Evolutionary conservation across 2,329 filamentous ascomycete species (phyloP).

Genomic region (Stemphylium vesicarium): DNA sequence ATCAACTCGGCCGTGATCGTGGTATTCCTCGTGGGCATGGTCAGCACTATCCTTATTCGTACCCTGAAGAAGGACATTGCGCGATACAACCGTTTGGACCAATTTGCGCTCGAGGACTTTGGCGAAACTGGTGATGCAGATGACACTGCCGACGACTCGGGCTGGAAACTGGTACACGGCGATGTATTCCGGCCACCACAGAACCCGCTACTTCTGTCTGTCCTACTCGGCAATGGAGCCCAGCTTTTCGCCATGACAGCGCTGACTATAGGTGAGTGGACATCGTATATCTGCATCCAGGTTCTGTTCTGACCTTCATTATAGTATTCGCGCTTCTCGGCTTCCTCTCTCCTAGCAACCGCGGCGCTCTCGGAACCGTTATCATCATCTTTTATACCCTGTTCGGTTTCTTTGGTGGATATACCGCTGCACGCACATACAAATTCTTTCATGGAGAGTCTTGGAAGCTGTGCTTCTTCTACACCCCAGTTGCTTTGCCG

Average conservation of each 20-base stretch:
- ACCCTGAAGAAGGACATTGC: conserved; percentile 95
- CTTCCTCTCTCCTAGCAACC: conserved; percentile 94
- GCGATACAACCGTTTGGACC: conserved; percentile 92
- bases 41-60: conserved; percentile 87
- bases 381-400: conserved; percentile 93
- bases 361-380: conserved; percentile 89
- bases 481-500: conserved; percentile 86
- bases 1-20: conserved; percentile 97
- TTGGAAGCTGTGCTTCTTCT: conserved; percentile 91
- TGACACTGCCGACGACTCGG: conserved; percentile 95
- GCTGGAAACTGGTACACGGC: conserved; percentile 97
- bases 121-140: conserved; percentile 77
- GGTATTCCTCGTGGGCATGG: conserved; percentile 86
- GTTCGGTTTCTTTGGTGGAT: conserved; percentile 91
- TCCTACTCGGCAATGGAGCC: conserved; percentile 90
- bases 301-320: conserved; percentile 14
- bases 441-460: conserved; percentile 90
- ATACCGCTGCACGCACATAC: conserved; percentile 88
- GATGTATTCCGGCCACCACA: conserved; percentile 93
- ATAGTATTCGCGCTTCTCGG: conserved; percentile 84
- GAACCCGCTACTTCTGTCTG: conserved; percentile 80
- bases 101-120: conserved; percentile 88
- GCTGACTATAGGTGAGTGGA: conserved; percentile 73
- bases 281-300: not conserved
- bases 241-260: conserved; percentile 98